Conservation (phyloP, 2,329 filamentous ascomycete genomes). For the Pestalotiopsis fici region DNA sequence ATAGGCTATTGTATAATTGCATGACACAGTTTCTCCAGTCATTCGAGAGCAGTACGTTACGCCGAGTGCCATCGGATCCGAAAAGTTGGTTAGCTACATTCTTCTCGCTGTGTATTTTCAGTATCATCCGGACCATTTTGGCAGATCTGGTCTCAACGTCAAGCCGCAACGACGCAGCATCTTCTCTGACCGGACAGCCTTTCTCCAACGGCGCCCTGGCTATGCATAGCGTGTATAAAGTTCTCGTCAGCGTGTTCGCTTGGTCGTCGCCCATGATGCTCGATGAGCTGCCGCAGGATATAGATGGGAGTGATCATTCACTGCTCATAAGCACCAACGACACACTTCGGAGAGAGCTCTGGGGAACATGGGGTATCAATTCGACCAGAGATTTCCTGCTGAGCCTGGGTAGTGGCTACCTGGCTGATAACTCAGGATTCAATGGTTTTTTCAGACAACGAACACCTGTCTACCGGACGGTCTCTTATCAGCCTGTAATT, state of each 20-base stretch:
- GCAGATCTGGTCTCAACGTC: slow-evolving; percentile 43
- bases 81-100: slow-evolving; percentile 54
- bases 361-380: slow-evolving; percentile 45
- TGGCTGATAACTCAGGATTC: slow-evolving; percentile 34
- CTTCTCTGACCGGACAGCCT: slow-evolving; percentile 23
- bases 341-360: slow-evolving; percentile 48
- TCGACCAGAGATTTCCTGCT: slow-evolving; percentile 53
- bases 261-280: slow-evolving; percentile 44
- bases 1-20: slow-evolving; percentile 49
- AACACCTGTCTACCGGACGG: slow-evolving; percentile 31
- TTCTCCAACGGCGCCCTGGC: slow-evolving; percentile 27
- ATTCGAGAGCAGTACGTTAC: slow-evolving; percentile 47
- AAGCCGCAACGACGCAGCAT: slow-evolving; percentile 23
- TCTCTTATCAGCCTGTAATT: slow-evolving; percentile 32
- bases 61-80: slow-evolving; percentile 37
- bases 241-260: slow-evolving; percentile 49
- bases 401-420: slow-evolving; percentile 45
- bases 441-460: slow-evolving; percentile 44
- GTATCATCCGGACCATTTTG: slow-evolving; percentile 53
- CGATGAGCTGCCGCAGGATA: slow-evolving; percentile 41
- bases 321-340: slow-evolving; percentile 43
- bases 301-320: slow-evolving; percentile 46
- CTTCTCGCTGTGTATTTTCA: slow-evolving; percentile 60
- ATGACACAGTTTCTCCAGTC: slow-evolving; percentile 53
- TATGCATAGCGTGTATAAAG: slow-evolving; percentile 53